Base-by-base conservation (phyloP, 495 filamentous ascomycete genomes). In the Extremus antarcticus region DNA sequence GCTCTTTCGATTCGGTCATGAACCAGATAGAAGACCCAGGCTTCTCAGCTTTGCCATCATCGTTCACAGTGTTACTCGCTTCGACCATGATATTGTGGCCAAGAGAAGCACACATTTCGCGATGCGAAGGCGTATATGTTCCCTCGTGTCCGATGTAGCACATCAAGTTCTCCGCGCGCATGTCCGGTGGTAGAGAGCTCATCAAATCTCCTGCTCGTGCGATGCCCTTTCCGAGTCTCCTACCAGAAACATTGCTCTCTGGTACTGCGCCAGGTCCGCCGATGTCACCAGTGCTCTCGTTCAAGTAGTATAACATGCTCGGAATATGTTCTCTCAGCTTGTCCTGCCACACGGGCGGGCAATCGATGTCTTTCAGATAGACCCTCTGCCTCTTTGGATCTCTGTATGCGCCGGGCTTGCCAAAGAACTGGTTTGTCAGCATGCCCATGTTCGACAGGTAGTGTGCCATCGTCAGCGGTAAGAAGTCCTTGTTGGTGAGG, bases 41-140 rank as follows among this genome's bases (percentile, higher is more conserved):
- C 55, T 78, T 85, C 57, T 90, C 87, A 20, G 68, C 70, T 54
- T 88, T 79, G 8, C 78, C 78, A 43, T 84, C 72, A 43, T 82
- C 79, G 20, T 69, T 66, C 2, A 73, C 65, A 40, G 69, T 72
- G 8, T 51, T 54, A 2, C 90, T 95, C 1, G 88, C 82, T 56
- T 95, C 86, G 1, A 98, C 88, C 92, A 98, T 98, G 50, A 98
- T 84, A 64, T 98, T 98, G 50, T 98, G 92, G 0, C 92, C 91
- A 35, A 98, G 74, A 55, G 84, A 92, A 16, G 87, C 92, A 70
- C 91, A 98, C 92, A 98, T 98, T 65, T 98, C 92, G 64, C 88
- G 83, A 67, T 98, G 92, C 16, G 89, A 86, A 50, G 92, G 90
- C 0, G 92, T 98, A 64, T 94, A 98, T 1, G 92, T 98, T 0